Conservation (phyloP, 306 rosid species). For the Alnus rubra region DNA sequence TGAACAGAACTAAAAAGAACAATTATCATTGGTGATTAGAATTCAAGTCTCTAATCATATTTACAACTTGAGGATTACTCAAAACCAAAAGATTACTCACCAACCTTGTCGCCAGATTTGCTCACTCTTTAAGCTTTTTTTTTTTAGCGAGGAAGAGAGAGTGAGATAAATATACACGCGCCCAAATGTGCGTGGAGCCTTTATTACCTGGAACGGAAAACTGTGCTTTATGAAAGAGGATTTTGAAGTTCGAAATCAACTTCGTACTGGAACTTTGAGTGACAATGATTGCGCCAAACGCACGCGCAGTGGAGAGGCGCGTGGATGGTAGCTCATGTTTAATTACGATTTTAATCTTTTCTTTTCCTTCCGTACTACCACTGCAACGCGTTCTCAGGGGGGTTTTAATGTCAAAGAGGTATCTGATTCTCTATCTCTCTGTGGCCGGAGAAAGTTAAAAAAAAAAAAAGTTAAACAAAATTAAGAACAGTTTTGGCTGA, state of each 20-base stretch:
- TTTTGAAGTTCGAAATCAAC: constrained; percentile 1
- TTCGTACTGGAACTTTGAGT: constrained; percentile 7
- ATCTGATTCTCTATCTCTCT: not conserved
- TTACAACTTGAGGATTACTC: not conserved
- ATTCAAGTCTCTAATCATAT: constrained; percentile 6
- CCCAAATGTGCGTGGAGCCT: constrained; percentile 16
- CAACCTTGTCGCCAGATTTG: not conserved
- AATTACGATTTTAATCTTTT: constrained; percentile 1
- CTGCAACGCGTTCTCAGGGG: not conserved
- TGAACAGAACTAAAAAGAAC: not conserved
- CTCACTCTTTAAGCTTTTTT: too few relatives aligned
- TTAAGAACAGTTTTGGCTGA: constrained; percentile 18
- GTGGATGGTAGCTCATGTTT: not conserved
- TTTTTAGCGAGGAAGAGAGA: not conserved
- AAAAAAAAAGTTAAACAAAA: not conserved
- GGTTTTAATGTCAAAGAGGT: constrained; percentile 7
- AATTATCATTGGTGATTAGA: constrained; percentile 16
- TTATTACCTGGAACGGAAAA: not conserved
- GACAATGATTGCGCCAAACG: constrained; percentile 2
- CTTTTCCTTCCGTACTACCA: not conserved
- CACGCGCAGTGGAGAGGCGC: constrained; percentile 8
- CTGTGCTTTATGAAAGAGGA: constrained; percentile 11
- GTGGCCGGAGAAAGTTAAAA: not conserved
- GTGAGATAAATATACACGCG: not conserved
- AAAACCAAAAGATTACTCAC: not conserved